Conservation (phyloP, 2,329 filamentous ascomycete genomes). For the Fusarium secorum region DNA sequence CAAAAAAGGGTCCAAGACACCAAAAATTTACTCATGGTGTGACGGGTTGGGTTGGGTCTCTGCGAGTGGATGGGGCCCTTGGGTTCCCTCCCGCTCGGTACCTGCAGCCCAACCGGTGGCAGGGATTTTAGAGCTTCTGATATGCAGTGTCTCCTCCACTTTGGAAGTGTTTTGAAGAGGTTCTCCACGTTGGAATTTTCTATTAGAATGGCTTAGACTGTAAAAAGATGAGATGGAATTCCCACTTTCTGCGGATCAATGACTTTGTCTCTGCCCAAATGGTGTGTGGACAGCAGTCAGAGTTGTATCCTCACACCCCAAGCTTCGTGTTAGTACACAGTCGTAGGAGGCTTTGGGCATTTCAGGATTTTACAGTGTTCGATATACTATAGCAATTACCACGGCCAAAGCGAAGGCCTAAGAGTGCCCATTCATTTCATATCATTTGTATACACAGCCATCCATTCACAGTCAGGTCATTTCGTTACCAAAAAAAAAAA, state of each 20-base stretch:
- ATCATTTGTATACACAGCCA: not conserved
- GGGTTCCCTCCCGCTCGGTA: constrained; percentile 36
- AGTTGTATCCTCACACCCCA: constrained; percentile 15
- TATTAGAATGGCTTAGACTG: constrained; percentile 9
- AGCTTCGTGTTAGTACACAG: constrained; percentile 1
- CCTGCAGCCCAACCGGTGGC: constrained; percentile 37
- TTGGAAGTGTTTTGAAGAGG: constrained; percentile 1
- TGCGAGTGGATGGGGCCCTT: constrained; percentile 21
- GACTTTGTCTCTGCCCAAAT: constrained; percentile 10
- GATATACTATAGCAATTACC: constrained; percentile 9
- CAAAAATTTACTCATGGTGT: constrained; percentile 19
- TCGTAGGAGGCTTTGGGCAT: not conserved
- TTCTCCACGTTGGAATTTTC: constrained; percentile 11
- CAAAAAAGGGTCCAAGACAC: constrained; percentile 23
- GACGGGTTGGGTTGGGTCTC: constrained; percentile 29
- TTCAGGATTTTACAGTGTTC: not conserved
- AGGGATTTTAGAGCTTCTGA: constrained; percentile 20
- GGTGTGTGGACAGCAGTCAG: not conserved
- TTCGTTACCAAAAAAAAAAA: constrained; percentile 12
- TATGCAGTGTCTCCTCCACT: constrained; percentile 23
- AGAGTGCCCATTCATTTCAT: constrained; percentile 7
- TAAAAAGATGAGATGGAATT: constrained; percentile 9
- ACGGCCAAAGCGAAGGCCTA: not conserved
- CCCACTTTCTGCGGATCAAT: constrained; percentile 15
- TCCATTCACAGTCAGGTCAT: not conserved